Base-by-base conservation (phyloP, 805 yeast genomes). In the Metschnikowia kofuensis region DNA sequence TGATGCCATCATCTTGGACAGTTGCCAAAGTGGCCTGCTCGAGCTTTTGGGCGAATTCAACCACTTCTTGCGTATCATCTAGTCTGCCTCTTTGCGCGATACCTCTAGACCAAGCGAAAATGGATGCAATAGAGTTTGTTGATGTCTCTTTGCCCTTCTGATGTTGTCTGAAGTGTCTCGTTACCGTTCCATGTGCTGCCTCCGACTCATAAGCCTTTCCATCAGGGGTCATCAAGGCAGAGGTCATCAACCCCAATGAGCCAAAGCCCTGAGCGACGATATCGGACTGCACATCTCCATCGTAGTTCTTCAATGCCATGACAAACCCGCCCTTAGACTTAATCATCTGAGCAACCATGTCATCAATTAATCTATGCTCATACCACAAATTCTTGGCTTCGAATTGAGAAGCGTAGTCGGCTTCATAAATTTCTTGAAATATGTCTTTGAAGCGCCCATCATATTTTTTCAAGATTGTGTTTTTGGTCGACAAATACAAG, bases 121-220 rank as follows among this genome's bases (percentile, higher is more conserved):
- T 92, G 12, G 97, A 90, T 4, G 98, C 98, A 69, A 92, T 92
- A 14, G 97, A 91, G 74, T 92, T 92, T 50, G 98, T 92, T 7
- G 97, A 89, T 15, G 98, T 92, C 74, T 91, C 97, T 69, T 90
- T 88, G 57, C 98, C 98, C 72, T 87, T 88, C 75, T 92, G 97
- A 72, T 89, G 89, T 72, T 85, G 94, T 76, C 97, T 87, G 76
- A 79, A 92, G 70, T 92, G 98, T 75, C 98, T 87, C 41, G 97
- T 92, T 60, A 92, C 98, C 12, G 98, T 92, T 49, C 98, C 98
- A 68, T 92, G 98, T n/a, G 98, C 98, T 51, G 98, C 98, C 77
- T 92, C 98, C 47, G 90, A 76, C 76, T 92, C 97, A 68, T 89
- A 91, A 12, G 96, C 85, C 75, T 87, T 88, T 27, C 97, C 97